Evolutionary conservation across 2,329 filamentous ascomycete genomes (phyloP), one percentile per base, ranked within the genome.

Genomic region (Drechslerella coelobrocha): DNA sequence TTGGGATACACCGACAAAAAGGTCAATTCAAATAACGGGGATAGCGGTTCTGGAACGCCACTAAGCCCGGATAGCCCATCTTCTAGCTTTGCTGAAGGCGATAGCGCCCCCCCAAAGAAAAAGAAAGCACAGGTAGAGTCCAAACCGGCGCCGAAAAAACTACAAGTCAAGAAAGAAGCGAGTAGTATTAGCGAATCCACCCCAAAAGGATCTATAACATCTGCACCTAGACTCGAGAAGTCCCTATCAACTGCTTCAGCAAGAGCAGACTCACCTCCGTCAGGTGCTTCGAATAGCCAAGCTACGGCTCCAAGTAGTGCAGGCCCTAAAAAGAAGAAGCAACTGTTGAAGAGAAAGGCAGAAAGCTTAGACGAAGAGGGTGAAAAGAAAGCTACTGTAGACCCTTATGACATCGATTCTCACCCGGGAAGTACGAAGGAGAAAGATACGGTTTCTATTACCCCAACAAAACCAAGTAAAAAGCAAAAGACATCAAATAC

Each of bases 401-500:
- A 69, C 24, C 57, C 57, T 10, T 69, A 62, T 19, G 65, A 69
- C 39, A 69, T 69, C 14, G 65, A 69, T 54, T 69, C 60, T 21
- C 52, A 69, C 19, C 65, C 65, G 8, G 34, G 26, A 21, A n/a
- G 52, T 5, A 45, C 43, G 5, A 69, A 69, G 39, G 65, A 69
- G 39, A 69, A 62, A 19, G 65, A 62, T 19, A 34, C 51, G 12
- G 21, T 50, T 1, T 56, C 65, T 3, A 43, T 59, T 8, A 69
- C 65, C 6, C 65, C 65, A 6, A 69, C 65, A 1, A 69, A 69
- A 43, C 65, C 65, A 1, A 69, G 52, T 21, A 69, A 69, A 27
- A 69, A 69, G 21, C 65, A 69, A 47, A 69, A 62, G 43, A 69
- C 65, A 14, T 50, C 47, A 19, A 69, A 69, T 59, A 69, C 65